A percentile compares a stretch with the other conserved stretches of the same genome.
Evolutionary conservation across 2,329 filamentous ascomycete genomes (phyloP).

Genomic region (Plectosphaerella sp.): DNA sequence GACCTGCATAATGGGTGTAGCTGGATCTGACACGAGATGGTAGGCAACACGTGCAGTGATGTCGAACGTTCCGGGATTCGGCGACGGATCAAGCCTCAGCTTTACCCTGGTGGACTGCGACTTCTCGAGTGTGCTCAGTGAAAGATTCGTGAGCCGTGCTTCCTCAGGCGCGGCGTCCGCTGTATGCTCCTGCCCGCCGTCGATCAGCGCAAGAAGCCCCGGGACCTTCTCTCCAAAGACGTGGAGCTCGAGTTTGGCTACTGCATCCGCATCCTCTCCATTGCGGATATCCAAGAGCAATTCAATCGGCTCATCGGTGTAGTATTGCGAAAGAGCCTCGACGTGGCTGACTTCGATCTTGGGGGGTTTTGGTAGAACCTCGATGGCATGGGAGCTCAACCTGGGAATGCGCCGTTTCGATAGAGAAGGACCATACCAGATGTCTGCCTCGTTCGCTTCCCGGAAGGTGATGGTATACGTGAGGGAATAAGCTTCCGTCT

Average conservation of each 20-base stretch:
- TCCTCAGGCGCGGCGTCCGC: constrained; percentile 33
- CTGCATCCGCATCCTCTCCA: constrained; percentile 74
- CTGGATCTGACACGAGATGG: constrained; percentile 71
- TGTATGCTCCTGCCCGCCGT: constrained; percentile 24
- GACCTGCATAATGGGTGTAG: constrained; percentile 75
- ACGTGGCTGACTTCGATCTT: constrained; percentile 75
- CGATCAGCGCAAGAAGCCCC: constrained; percentile 34
- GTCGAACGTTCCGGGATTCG: constrained; percentile 54
- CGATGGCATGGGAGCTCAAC: constrained; percentile 51
- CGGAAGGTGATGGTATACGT: constrained; percentile 57
- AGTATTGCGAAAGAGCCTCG: constrained; percentile 66
- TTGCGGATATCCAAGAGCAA: constrained; percentile 71
- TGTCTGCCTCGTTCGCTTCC: constrained; percentile 32
- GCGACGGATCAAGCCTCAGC: constrained; percentile 46
- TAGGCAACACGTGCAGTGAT: constrained; percentile 73
- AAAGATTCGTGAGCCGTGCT: constrained; percentile 34
- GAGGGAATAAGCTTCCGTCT: constrained; percentile 62
- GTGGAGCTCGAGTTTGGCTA: constrained; percentile 64
- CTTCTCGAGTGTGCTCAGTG: constrained; percentile 42
- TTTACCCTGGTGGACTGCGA: constrained; percentile 37
- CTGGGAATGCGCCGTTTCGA: constrained; percentile 43
- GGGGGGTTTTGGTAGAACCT: constrained; percentile 81
- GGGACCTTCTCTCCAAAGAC: constrained; percentile 57
- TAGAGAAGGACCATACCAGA: constrained; percentile 46
- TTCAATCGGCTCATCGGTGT: constrained; percentile 73